These are phyloP conservation scores for Cicer pinnatifidum DNA, from an alignment of 306 rosid genomes.

Conservation along the genomic window DNA sequence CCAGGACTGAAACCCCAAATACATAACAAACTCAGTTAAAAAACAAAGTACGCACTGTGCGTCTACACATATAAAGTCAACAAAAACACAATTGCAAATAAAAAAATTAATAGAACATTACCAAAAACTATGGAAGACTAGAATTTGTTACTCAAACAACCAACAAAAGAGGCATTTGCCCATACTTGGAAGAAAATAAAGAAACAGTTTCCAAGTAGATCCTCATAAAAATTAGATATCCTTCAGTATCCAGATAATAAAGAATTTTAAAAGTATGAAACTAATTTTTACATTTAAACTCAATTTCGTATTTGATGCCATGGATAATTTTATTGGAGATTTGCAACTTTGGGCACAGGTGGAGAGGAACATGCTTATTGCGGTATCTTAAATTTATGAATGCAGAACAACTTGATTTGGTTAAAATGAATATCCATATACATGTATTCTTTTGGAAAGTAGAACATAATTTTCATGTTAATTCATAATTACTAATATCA, in stretches of 20 bases:
- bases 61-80: conserved; percentile 6
- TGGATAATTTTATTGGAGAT: conserved; percentile 1
- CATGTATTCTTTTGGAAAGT: not conserved
- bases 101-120: not conserved
- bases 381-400: conserved; percentile 19
- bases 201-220: not conserved
- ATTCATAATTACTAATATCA: not conserved
- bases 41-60: conserved; percentile 14
- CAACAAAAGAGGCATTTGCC: conserved; percentile 27
- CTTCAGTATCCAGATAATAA: conserved; percentile 10
- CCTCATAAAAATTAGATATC: conserved; percentile 11
- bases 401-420: conserved; percentile 3
- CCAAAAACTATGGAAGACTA: conserved; percentile 10
- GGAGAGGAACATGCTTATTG: conserved; percentile 6
- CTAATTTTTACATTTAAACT: conserved; percentile 1
- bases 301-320: not conserved
- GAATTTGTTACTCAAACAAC: conserved; percentile 8
- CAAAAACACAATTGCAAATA: conserved; percentile 6
- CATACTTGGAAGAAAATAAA: conserved; percentile 17
- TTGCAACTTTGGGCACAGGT: not conserved
- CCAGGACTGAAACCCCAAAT: conserved; percentile 11
- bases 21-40: not conserved
- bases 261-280: conserved; percentile 15
- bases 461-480: not conserved
- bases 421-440: not conserved